A percentile compares a stretch with the other conserved stretches of the same genome.
These are phyloP conservation scores for Ambrosia hybrid DNA, from an alignment of 140 eudicot species.

Conservation along the genomic window DNA sequence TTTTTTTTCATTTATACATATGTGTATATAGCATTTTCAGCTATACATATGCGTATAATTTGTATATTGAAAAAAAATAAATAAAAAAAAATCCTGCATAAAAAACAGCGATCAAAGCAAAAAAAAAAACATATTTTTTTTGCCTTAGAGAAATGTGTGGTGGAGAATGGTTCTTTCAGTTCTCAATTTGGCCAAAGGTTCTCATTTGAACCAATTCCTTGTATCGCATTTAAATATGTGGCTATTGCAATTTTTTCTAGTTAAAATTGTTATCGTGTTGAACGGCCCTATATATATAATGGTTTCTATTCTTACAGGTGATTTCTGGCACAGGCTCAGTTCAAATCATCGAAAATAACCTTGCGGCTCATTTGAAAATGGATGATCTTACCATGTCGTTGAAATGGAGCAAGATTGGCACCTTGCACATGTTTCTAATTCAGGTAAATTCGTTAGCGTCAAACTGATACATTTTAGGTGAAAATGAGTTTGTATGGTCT, in stretches of 20 bases:
- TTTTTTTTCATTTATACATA: too few species aligned
- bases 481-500: not conserved
- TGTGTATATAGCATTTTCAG: too few species aligned
- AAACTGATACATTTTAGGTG: not conserved
- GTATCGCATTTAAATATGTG: not conserved
- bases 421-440: conserved; percentile 62
- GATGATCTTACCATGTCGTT: conserved; percentile 63
- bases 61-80: too few species aligned
- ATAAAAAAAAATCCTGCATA: too few species aligned
- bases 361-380: conserved; percentile 54
- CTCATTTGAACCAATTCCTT: too few species aligned
- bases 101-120: too few species aligned
- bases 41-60: too few species aligned
- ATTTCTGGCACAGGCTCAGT: conserved; percentile 54
- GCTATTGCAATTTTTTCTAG: not conserved
- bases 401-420: conserved; percentile 86
- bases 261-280: too few species aligned
- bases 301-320: conserved; percentile 44
- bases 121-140: too few species aligned
- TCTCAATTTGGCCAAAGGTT: too few species aligned
- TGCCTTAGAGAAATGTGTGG: too few species aligned
- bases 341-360: conserved; percentile 51
- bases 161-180: too few species aligned
- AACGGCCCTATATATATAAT: not conserved
- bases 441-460: conserved; percentile 45